Evolutionary conservation across 257 asterid genomes (phyloP).

Genomic region (Pogostemon cablin): DNA sequence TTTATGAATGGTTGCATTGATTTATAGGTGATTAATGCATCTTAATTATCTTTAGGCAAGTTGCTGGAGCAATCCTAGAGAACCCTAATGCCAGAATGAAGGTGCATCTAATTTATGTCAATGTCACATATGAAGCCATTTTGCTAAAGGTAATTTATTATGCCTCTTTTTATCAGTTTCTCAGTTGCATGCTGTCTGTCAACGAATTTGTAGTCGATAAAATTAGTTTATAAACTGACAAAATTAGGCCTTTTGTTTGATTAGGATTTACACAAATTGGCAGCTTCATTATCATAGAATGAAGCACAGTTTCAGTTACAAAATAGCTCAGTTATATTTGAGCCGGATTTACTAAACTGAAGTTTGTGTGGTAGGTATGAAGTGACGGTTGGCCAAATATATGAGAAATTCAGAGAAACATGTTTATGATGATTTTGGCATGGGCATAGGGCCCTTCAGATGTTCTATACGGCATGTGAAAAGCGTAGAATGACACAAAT

Average conservation of each 20-base stretch:
- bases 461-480: background rate
- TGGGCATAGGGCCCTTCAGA: slow-evolving; percentile 1
- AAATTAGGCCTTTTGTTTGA: slow-evolving; percentile 16
- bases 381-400: background rate
- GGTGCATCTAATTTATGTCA: slow-evolving; percentile 88
- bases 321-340: slow-evolving; percentile 13
- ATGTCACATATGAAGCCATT: slow-evolving; percentile 86
- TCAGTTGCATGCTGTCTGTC: slow-evolving; percentile 19
- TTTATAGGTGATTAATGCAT: background rate
- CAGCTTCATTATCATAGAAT: background rate
- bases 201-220: slow-evolving; percentile 5
- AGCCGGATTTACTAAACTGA: background rate
- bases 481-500: background rate
- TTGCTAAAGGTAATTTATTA: slow-evolving; percentile 67
- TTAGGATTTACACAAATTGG: background rate
- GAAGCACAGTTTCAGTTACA: background rate
- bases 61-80: slow-evolving; percentile 87
- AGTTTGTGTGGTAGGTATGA: background rate
- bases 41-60: slow-evolving; percentile 44
- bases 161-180: slow-evolving; percentile 8
- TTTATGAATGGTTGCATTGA: background rate
- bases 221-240: background rate
- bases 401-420: background rate
- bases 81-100: slow-evolving; percentile 74
- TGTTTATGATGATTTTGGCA: background rate